phyloP scores from a whole-genome alignment of 208 protist species.

The Entamoeba invadens region DNA sequence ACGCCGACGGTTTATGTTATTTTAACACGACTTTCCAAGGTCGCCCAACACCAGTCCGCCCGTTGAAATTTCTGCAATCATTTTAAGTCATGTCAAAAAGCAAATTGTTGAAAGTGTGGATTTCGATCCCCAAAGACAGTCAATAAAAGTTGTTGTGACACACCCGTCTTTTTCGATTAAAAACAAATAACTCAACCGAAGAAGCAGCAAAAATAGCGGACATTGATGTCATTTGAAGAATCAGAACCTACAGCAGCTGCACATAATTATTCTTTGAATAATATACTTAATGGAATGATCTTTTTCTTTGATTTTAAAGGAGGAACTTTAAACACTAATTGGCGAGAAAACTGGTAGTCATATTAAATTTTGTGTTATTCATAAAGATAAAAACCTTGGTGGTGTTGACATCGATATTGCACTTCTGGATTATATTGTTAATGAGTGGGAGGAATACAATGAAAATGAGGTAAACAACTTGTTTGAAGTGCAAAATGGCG shows the following conservation, averaged over 20 bases:
- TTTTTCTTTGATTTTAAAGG: slow-evolving; percentile 70
- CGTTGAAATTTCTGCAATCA: not conserved
- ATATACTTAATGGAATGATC: not conserved
- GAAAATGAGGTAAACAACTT: not conserved
- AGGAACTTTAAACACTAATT: slow-evolving; percentile 93
- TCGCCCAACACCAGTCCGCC: not conserved
- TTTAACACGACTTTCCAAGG: no score
- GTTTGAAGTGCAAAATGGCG: not conserved
- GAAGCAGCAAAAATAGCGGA: slow-evolving; percentile 23
- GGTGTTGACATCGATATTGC: not conserved
- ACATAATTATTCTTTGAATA: slow-evolving; percentile 21
- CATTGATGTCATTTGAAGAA: slow-evolving; percentile 20
- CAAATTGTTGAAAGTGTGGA: not conserved
- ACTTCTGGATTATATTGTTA: not conserved
- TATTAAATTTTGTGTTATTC: slow-evolving; percentile 59
- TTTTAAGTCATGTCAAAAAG: not conserved
- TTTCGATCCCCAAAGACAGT: no score
- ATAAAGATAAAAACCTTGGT: slow-evolving; percentile 8
- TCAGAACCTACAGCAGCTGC: slow-evolving; percentile 29
- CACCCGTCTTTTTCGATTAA: slow-evolving; percentile 25
- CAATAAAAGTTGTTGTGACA: not conserved
- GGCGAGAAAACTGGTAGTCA: slow-evolving; percentile 64
- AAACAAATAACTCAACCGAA: slow-evolving; percentile 20
- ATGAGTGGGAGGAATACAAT: not conserved
- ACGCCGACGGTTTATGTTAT: no score